Base-by-base conservation (phyloP, 441 rosid species). In the Syzygium syzygioides region DNA sequence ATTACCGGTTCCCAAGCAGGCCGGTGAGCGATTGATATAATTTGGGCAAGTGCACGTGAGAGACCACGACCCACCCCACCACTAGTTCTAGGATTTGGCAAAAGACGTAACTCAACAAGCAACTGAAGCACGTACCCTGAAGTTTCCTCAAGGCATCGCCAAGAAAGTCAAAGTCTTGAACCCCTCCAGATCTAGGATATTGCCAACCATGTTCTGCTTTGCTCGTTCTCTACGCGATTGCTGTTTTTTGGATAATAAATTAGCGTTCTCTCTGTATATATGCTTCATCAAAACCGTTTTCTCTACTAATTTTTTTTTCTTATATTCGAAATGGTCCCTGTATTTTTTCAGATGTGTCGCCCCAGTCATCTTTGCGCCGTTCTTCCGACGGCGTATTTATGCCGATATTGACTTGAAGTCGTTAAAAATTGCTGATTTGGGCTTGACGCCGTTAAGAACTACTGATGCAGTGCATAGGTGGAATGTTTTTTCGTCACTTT, bases 371-470 rank as follows among this genome's bases (percentile, higher is more conserved):
- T 66, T 2, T 18, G 26, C 2, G 7, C 79, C 8, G 7, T 68
- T 68, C 0, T 68, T 68, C 0, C 0, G 25, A 10, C 0, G 14
- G 34, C 0, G 0, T 14, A 32, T 5, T 5, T 20, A 32, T 66
- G 23, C 13, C 18, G 25, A 32, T 9, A 18, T 18, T 32, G 3
- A 4, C 1, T 8, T 17, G 0, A 1, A 1, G 12, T 66, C 41
- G 5, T 32, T 17, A 1, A 66, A 14, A 66, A 32, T 66, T 4
- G 6, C 13, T 1, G 41, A 17, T 64, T 30, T 2, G 20, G 37
- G 8, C 18, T 64, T 15, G 37, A 30, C 2, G 71, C 30, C 11
- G 5, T 8, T 30, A 3, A 15, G 30, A 64, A 15, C 15, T 30
- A 2, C 12, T 0, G 6, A 15, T 32, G 41, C 17, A 68, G 7